Percentiles rank a stretch among this genome's conserved stretches.
Conservation (phyloP, 129 eudicot species). For the Flaveria linearis region DNA sequence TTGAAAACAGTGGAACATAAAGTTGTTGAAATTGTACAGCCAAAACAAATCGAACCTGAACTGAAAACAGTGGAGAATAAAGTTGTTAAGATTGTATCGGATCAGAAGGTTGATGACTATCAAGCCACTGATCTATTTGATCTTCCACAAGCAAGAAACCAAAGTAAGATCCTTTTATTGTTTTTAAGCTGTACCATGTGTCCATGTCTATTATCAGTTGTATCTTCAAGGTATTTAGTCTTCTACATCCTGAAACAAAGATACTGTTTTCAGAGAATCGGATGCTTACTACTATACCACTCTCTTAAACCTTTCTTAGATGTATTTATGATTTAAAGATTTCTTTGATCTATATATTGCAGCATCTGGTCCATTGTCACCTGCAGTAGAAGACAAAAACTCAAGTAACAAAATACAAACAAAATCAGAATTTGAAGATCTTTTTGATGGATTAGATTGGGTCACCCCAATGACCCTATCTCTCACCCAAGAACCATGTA, state of each 20-base stretch:
- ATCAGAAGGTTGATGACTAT: constrained; percentile 39
- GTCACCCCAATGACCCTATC: constrained; percentile 24
- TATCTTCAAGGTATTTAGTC: constrained; percentile 27
- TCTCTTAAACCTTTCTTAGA: too few species aligned
- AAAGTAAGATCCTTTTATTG: constrained; percentile 37
- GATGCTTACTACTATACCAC: too few species aligned
- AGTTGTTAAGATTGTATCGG: constrained; percentile 25
- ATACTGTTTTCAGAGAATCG: neutral
- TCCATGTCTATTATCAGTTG: neutral
- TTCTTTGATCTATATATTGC: constrained; percentile 18
- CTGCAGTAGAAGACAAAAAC: constrained; percentile 27
- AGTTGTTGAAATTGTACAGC: constrained; percentile 29
- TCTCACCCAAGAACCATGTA: constrained; percentile 36
- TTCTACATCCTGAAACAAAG: neutral
- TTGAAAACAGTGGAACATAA: constrained; percentile 23
- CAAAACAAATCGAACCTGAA: constrained; percentile 26
- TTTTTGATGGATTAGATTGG: constrained; percentile 56
- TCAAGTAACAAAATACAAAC: constrained; percentile 36
- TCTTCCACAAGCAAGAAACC: constrained; percentile 34
- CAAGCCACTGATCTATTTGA: constrained; percentile 56
- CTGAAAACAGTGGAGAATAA: constrained; percentile 22
- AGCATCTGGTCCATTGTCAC: constrained; percentile 36
- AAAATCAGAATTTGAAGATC: constrained; percentile 51
- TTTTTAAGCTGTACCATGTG: constrained; percentile 12
- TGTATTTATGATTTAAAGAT: constrained; percentile 13